phyloP scores from a whole-genome alignment of 805 yeast genomes.

The Candida ipomoeae region DNA sequence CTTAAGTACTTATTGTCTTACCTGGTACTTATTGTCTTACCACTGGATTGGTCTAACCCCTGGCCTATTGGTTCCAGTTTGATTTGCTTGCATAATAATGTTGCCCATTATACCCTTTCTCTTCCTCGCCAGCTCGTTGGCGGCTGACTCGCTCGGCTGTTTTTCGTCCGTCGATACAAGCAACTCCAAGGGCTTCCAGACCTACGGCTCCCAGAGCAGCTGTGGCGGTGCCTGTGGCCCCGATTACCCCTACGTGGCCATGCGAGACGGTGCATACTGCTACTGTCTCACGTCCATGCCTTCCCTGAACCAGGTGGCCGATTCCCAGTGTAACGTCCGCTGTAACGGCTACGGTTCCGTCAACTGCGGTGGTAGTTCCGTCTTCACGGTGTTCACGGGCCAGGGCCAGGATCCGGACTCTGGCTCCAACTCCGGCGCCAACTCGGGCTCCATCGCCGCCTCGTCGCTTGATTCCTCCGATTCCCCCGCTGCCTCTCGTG shows the following conservation, averaged over 20 bases:
- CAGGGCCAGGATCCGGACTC: slow-evolving; percentile 13
- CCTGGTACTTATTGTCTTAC: too few species aligned
- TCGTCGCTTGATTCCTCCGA: background rate
- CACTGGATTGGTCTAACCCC: too few species aligned
- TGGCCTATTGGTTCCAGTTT: too few species aligned
- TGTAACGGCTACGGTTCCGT: slow-evolving; percentile 35
- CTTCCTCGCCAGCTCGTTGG: background rate
- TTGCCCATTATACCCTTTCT: background rate
- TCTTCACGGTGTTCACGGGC: slow-evolving; percentile 26
- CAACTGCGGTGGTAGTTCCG: slow-evolving; percentile 36
- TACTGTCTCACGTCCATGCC: slow-evolving; percentile 36
- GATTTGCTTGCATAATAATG: background rate
- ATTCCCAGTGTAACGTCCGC: slow-evolving; percentile 24
- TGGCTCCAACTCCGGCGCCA: slow-evolving; percentile 12
- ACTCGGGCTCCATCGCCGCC: background rate
- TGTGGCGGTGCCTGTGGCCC: slow-evolving; percentile 30
- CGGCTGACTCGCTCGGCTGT: slow-evolving; percentile 25
- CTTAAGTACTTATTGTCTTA: too few species aligned
- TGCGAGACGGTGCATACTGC: slow-evolving; percentile 35
- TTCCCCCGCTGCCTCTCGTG: background rate
- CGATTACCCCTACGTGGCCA: slow-evolving; percentile 35
- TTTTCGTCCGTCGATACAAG: slow-evolving; percentile 26
- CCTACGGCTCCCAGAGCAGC: slow-evolving; percentile 26
- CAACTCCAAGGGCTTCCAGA: slow-evolving; percentile 20
- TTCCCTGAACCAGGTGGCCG: slow-evolving; percentile 3